These are phyloP conservation scores for Fraxinus latifolia DNA, from an alignment of 305 asterid species.

Conservation along the genomic window DNA sequence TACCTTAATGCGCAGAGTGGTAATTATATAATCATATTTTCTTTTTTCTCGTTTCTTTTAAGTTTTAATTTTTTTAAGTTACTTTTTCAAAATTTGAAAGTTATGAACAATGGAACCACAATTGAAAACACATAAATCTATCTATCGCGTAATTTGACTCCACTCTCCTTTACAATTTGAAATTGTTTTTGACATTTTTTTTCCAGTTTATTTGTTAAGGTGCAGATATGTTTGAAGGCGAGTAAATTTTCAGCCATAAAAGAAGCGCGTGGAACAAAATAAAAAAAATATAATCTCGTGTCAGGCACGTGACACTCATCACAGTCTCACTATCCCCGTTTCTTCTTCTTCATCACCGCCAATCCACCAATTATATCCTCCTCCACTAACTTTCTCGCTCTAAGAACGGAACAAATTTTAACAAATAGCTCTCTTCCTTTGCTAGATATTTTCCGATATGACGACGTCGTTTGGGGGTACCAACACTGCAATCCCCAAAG, in stretches of 20 bases:
- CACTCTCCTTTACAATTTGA: background rate
- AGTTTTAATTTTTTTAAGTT: no score
- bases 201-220: background rate
- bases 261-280: background rate
- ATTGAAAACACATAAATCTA: background rate
- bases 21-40: background rate
- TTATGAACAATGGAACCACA: background rate
- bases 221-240: background rate
- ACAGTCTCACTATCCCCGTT: background rate
- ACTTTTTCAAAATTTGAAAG: background rate
- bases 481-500: slow-evolving; percentile 32
- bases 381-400: background rate
- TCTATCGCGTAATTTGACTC: background rate
- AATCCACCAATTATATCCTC: background rate
- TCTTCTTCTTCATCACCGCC: slow-evolving; percentile 19
- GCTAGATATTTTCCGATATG: slow-evolving; percentile 31
- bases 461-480: slow-evolving; percentile 66
- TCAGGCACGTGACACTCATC: slow-evolving; percentile 37
- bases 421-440: background rate
- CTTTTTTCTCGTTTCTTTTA: background rate
- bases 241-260: background rate
- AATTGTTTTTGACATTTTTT: background rate
- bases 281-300: slow-evolving; percentile 23
- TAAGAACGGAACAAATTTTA: background rate
- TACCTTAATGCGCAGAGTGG: background rate